Evolutionary conservation across 192 early-diverging fungal species (phyloP).

Genomic region (Backusella westeae): DNA sequence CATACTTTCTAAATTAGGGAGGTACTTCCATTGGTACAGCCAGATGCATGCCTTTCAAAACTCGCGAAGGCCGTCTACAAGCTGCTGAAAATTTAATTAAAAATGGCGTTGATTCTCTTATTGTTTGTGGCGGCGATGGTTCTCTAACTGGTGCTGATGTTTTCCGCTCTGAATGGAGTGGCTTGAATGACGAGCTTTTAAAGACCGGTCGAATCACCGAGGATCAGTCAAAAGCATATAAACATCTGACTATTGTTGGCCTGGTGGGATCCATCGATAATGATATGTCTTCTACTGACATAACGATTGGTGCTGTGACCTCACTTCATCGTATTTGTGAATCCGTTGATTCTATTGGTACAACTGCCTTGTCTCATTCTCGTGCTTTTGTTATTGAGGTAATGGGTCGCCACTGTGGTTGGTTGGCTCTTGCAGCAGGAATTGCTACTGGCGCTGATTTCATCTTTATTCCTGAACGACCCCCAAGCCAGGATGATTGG

Average conservation of each 20-base stretch:
- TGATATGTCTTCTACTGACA: conserved; percentile 87
- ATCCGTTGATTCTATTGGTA: conserved; percentile 85
- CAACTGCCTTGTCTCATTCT: conserved; percentile 91
- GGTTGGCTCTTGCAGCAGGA: conserved; percentile 84
- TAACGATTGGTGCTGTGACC: conserved; percentile 94
- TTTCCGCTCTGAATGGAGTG: conserved; percentile 89
- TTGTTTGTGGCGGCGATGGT: conserved; percentile 96
- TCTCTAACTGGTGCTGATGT: conserved; percentile 93
- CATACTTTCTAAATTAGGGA: conserved; percentile 46
- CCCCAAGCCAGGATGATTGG: conserved; percentile 86
- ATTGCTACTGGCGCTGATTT: conserved; percentile 91
- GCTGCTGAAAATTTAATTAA: conserved; percentile 87
- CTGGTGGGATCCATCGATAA: conserved; percentile 98
- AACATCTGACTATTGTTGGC: conserved; percentile 89
- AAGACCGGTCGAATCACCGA: conserved; percentile 44
- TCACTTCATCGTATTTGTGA: conserved; percentile 96
- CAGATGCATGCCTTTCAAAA: conserved; percentile 82
- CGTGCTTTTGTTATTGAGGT: conserved; percentile 98
- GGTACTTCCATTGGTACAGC: conserved; percentile 96
- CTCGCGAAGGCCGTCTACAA: conserved; percentile 78
- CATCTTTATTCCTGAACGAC: conserved; percentile 94
- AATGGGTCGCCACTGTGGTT: conserved; percentile 98
- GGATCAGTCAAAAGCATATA: conserved; percentile 58
- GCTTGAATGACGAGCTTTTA: conserved; percentile 73
- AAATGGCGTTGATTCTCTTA: conserved; percentile 90